Evolutionary conservation across 768 basidiomycete genomes (phyloP).

Genomic region (Amanita phalloides): DNA sequence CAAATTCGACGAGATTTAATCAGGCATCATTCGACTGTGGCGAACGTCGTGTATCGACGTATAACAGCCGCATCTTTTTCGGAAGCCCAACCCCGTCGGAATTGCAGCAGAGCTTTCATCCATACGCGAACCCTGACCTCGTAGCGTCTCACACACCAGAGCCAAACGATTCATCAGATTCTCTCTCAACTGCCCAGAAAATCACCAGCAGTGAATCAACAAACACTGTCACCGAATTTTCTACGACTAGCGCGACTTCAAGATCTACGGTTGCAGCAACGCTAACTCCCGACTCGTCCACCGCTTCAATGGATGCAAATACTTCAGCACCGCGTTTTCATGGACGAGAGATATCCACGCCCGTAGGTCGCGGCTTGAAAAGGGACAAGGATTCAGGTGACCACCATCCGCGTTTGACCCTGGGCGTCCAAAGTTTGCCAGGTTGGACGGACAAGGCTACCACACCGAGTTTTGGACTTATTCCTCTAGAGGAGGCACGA

Average conservation of each 20-base stretch:
- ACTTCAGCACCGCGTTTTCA: constrained; percentile 24
- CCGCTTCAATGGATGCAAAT: constrained; percentile 15
- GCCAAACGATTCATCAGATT: constrained; percentile 17
- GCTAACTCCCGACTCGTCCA: constrained; percentile 24
- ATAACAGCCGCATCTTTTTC: constrained; percentile 9
- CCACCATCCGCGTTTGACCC: constrained; percentile 15
- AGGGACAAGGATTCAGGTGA: constrained; percentile 12
- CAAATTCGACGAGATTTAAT: background rate
- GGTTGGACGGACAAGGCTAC: constrained; percentile 39
- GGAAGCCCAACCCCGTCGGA: constrained; percentile 13
- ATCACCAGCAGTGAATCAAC: constrained; percentile 39
- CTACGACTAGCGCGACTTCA: constrained; percentile 16
- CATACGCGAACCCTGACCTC: constrained; percentile 75
- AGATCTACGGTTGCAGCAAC: constrained; percentile 24
- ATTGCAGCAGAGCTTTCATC: constrained; percentile 42
- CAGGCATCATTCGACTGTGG: background rate
- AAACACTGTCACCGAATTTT: constrained; percentile 38
- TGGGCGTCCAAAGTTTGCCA: constrained; percentile 24
- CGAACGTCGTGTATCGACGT: background rate
- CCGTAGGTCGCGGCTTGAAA: constrained; percentile 21
- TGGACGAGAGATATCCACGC: constrained; percentile 47
- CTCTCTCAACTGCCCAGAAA: constrained; percentile 13
- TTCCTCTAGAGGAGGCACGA: constrained; percentile 71
- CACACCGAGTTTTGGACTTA: constrained; percentile 50
- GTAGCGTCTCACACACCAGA: constrained; percentile 29